phyloP scores from a whole-genome alignment of 169 alveolate species.

The Perkinsus chesapeaki region DNA sequence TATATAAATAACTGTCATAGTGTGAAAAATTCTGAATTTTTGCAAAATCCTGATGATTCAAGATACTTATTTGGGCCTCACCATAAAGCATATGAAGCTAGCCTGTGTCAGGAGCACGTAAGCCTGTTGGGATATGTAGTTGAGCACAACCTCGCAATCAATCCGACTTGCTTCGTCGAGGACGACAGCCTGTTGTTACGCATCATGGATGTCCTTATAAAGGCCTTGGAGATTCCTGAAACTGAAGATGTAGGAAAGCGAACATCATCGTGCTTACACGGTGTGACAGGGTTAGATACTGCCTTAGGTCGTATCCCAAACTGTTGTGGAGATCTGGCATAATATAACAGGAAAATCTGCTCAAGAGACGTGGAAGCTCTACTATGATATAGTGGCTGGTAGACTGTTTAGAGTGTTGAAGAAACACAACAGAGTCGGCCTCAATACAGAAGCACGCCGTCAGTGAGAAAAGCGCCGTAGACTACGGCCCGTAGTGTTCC shows the following conservation, averaged over 20 bases:
- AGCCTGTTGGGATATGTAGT: background rate
- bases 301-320: background rate
- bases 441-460: background rate
- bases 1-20: background rate
- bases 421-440: background rate
- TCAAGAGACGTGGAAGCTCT: background rate
- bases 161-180: background rate
- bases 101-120: background rate
- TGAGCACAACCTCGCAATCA: background rate
- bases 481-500: background rate
- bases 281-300: too few relatives aligned
- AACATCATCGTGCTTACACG: background rate
- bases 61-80: too few relatives aligned
- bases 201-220: background rate
- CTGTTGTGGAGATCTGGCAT: background rate
- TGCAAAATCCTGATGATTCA: too few relatives aligned
- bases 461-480: background rate
- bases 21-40: too few relatives aligned
- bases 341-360: background rate
- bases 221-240: background rate
- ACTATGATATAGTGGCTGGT: background rate
- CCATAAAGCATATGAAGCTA: too few relatives aligned
- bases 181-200: background rate
- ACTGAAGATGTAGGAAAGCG: background rate
- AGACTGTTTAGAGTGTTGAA: background rate